Conservation (phyloP, 495 filamentous ascomycete genomes). For the Xylaria castorea region DNA sequence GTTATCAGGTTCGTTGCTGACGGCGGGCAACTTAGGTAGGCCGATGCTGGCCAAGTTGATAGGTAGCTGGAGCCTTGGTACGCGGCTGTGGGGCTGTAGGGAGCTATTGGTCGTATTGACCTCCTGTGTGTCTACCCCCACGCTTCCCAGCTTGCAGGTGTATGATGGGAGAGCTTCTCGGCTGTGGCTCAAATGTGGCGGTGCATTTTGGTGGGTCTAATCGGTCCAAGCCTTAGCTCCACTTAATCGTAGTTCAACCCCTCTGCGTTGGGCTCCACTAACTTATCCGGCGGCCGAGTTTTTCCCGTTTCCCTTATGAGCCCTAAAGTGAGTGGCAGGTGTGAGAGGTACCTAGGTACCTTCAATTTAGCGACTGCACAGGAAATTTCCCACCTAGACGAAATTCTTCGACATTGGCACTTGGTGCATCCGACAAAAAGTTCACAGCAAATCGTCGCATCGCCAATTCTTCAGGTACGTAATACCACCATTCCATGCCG, state of each 20-base stretch:
- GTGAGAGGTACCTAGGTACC: slow-evolving; percentile 34
- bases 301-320: slow-evolving; percentile 25
- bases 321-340: slow-evolving; percentile 28
- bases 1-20: slow-evolving; percentile 4
- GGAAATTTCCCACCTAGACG: slow-evolving; percentile 44
- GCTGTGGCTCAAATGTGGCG: slow-evolving; percentile 19
- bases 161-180: slow-evolving; percentile 6
- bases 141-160: background rate
- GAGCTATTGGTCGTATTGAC: slow-evolving; percentile 17
- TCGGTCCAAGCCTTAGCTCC: background rate
- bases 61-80: slow-evolving; percentile 7
- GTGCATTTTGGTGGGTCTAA: background rate
- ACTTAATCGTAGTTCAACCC: too few relatives aligned
- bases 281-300: slow-evolving; percentile 29
- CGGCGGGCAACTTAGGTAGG: background rate
- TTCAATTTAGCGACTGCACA: slow-evolving; percentile 44
- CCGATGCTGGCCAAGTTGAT: background rate
- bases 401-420: slow-evolving; percentile 39
- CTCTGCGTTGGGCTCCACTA: slow-evolving; percentile 4
- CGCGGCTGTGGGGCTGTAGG: slow-evolving; percentile 3
- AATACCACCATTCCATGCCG: slow-evolving; percentile 18
- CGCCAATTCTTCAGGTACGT: slow-evolving; percentile 44
- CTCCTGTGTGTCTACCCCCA: too few relatives aligned
- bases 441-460: slow-evolving; percentile 29
- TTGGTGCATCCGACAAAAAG: slow-evolving; percentile 32